A percentile compares a stretch with the other conserved stretches of the same genome.
These are phyloP conservation scores for Lodderomyces theae DNA, from an alignment of 1,139 yeast genomes.

Conservation along the genomic window DNA sequence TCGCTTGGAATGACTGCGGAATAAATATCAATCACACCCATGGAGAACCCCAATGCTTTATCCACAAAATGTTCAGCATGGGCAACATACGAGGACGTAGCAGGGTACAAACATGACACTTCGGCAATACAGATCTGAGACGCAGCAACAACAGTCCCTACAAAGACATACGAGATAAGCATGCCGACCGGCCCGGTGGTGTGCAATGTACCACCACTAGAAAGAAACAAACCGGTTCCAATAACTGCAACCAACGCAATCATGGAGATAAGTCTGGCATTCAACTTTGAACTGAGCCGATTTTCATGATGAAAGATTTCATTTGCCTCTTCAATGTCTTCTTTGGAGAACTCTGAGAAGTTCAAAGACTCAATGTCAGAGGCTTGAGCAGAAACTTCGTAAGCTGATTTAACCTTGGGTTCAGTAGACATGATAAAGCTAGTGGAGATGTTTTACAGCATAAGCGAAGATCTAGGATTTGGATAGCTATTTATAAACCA, in stretches of 20 bases:
- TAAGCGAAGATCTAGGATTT: too few relatives aligned
- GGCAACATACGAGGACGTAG: slow-evolving; percentile 25
- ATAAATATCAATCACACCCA: slow-evolving; percentile 24
- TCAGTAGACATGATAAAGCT: too few relatives aligned
- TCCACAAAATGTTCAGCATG: slow-evolving; percentile 29
- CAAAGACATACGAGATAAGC: slow-evolving; percentile 19
- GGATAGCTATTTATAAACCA: too few relatives aligned
- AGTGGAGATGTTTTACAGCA: too few relatives aligned
- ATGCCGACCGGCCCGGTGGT: slow-evolving; percentile 20
- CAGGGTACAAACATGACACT: slow-evolving; percentile 29
- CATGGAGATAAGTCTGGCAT: slow-evolving; percentile 31
- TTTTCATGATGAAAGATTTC: slow-evolving; percentile 14
- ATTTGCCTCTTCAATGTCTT: slow-evolving; percentile 10
- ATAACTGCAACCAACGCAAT: slow-evolving; percentile 29
- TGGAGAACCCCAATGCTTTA: slow-evolving; percentile 24
- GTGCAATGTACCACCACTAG: slow-evolving; percentile 21
- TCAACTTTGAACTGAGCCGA: slow-evolving; percentile 15
- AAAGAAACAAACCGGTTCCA: slow-evolving; percentile 25
- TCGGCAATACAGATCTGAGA: slow-evolving; percentile 27
- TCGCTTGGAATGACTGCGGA: slow-evolving; percentile 22
- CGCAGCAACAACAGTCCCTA: slow-evolving; percentile 20
- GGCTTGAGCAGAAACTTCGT: too few relatives aligned
- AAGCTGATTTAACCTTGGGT: too few relatives aligned
- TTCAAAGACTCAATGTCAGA: slow-evolving; percentile 10
- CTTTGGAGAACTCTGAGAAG: neutral